phyloP scores from a whole-genome alignment of 306 rosid species.

The Arachis stenosperma region DNA sequence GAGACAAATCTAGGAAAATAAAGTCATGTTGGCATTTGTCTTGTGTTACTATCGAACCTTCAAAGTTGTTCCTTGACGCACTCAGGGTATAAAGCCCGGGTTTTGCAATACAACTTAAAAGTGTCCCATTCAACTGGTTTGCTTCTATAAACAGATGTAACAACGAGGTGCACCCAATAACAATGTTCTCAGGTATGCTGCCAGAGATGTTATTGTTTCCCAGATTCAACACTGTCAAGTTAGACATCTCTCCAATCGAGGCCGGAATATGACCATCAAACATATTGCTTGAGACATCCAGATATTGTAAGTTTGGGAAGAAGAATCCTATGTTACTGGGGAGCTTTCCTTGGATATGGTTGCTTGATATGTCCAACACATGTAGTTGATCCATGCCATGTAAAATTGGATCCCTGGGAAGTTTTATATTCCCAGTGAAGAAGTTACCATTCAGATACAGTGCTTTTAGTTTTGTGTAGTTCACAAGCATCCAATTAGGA shows the following conservation, averaged over 20 bases:
- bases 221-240: fast-evolving
- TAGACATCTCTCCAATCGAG: constrained; percentile 36
- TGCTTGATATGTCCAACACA: background rate
- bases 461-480: background rate
- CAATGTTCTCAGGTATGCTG: background rate
- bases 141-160: fast-evolving
- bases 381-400: background rate
- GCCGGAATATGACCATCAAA: constrained; percentile 28
- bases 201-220: constrained; percentile 4
- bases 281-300: constrained; percentile 25
- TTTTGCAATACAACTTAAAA: background rate
- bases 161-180: background rate
- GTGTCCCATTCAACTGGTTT: constrained; percentile 15
- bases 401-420: background rate
- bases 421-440: background rate
- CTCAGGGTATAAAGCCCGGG: fast-evolving
- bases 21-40: background rate
- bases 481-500: constrained; percentile 35
- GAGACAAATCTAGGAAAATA: background rate
- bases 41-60: constrained; percentile 19
- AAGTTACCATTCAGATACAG: background rate
- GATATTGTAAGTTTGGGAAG: background rate
- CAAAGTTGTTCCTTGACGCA: constrained; percentile 7
- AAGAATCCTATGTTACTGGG: constrained; percentile 13
- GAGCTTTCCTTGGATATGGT: constrained; percentile 17